A percentile compares a stretch with the other conserved stretches of the same genome.
Conservation (phyloP, 2,329 filamentous ascomycete genomes). For the Penicillium frequentans region DNA sequence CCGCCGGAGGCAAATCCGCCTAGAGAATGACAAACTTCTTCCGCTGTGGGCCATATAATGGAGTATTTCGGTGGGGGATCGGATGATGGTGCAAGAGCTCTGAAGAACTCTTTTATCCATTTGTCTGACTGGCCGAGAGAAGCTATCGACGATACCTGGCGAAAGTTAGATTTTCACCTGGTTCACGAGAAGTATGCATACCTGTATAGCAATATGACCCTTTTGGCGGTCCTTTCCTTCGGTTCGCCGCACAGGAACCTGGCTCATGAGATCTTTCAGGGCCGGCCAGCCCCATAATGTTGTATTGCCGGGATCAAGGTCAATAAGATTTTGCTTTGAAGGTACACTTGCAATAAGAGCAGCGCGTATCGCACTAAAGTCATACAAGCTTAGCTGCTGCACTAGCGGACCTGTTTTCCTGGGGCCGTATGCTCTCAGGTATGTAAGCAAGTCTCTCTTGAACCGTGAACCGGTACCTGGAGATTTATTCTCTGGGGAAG, state of each 20-base stretch:
- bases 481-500: constrained; percentile 16
- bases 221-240: constrained; percentile 4
- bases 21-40: constrained; percentile 73
- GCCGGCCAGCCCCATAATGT: constrained; percentile 77
- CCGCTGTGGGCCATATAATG: constrained; percentile 76
- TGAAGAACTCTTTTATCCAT: constrained; percentile 70
- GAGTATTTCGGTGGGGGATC: constrained; percentile 56
- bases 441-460: constrained; percentile 72
- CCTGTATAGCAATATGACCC: constrained; percentile 41
- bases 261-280: constrained; percentile 59
- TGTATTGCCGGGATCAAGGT: constrained; percentile 41
- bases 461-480: constrained; percentile 69
- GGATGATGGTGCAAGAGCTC: constrained; percentile 33
- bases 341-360: constrained; percentile 79
- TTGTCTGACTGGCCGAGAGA: constrained; percentile 69
- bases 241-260: constrained; percentile 49
- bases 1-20: constrained; percentile 75
- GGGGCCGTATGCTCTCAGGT: constrained; percentile 68
- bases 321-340: constrained; percentile 58
- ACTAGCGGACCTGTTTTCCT: constrained; percentile 56
- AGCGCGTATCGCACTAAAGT: constrained; percentile 69
- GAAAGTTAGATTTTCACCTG: constrained; percentile 1
- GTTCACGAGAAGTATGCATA: constrained; percentile 15
- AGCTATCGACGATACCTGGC: constrained; percentile 78
- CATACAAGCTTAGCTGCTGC: constrained; percentile 59